phyloP scores from a whole-genome alignment of 2,329 filamentous ascomycete species.

The Pseudofabraea citricarpa region DNA sequence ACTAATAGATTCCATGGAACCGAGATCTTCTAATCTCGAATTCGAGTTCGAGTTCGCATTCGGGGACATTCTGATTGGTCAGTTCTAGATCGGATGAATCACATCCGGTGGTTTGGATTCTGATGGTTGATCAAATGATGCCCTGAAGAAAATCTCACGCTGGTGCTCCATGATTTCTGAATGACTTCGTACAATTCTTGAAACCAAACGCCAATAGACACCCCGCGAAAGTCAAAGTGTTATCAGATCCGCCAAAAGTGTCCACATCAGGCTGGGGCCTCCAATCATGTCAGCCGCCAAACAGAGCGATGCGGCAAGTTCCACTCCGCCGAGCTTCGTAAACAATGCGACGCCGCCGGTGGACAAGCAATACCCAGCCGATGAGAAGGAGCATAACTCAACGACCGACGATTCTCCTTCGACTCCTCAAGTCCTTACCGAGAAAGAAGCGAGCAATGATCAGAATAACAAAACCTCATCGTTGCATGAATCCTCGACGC shows the following conservation, averaged over 20 bases:
- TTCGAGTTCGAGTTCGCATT: no score
- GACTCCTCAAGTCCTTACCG: not conserved
- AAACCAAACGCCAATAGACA: no score
- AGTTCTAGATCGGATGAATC: no score
- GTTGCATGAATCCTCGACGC: not conserved
- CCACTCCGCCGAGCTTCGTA: conserved; percentile 7
- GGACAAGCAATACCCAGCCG: conserved; percentile 11
- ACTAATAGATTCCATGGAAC: no score
- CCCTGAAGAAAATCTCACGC: no score
- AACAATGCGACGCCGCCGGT: no score
- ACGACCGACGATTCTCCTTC: not conserved
- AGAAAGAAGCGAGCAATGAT: not conserved
- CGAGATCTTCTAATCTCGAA: no score
- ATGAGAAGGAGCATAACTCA: conserved; percentile 8
- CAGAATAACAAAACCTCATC: not conserved
- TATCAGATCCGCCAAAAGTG: not conserved
- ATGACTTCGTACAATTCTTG: no score
- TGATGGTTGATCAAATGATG: no score
- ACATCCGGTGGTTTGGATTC: no score
- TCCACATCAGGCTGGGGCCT: not conserved
- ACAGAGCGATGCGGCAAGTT: conserved; percentile 9
- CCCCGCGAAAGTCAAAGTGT: conserved; percentile 1
- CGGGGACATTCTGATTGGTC: no score
- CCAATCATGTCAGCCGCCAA: conserved; percentile 14
- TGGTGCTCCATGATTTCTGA: no score